phyloP scores from a whole-genome alignment of 108 stramenopile species.

The Discostella pseudostelligera region DNA sequence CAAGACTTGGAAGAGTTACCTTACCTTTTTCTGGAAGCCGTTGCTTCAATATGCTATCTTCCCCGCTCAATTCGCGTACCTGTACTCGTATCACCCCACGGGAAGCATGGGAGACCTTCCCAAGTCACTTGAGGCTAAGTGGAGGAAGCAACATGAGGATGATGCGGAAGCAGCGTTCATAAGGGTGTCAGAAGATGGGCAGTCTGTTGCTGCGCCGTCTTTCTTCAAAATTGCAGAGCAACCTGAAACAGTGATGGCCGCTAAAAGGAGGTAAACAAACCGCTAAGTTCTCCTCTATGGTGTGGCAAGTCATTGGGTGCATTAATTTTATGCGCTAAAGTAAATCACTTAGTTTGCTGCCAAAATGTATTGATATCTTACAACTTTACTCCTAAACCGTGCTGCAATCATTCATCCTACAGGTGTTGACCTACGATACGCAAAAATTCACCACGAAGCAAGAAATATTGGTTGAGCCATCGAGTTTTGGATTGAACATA shows the following conservation, averaged over 20 bases:
- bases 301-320: too few species aligned
- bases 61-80: conserved; percentile 86
- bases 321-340: too few species aligned
- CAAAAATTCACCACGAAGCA: too few species aligned
- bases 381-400: too few species aligned
- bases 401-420: too few species aligned
- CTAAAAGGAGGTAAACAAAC: conserved; percentile 24
- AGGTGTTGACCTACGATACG: too few species aligned
- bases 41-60: conserved; percentile 87
- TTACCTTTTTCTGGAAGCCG: conserved; percentile 93
- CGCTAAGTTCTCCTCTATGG: not conserved
- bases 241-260: conserved; percentile 28
- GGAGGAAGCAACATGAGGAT: conserved; percentile 65
- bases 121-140: conserved; percentile 57
- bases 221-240: conserved; percentile 82
- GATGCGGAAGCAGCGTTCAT: conserved; percentile 74
- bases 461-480: too few species aligned
- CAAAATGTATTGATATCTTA: too few species aligned
- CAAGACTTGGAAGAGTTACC: conserved; percentile 86
- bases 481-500: too few species aligned
- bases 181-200: conserved; percentile 56
- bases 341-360: too few species aligned
- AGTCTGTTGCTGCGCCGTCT: conserved; percentile 57
- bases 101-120: conserved; percentile 80
- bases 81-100: conserved; percentile 86